phyloP scores from a whole-genome alignment of 331 rosid species.

The Acacia pycnantha region DNA sequence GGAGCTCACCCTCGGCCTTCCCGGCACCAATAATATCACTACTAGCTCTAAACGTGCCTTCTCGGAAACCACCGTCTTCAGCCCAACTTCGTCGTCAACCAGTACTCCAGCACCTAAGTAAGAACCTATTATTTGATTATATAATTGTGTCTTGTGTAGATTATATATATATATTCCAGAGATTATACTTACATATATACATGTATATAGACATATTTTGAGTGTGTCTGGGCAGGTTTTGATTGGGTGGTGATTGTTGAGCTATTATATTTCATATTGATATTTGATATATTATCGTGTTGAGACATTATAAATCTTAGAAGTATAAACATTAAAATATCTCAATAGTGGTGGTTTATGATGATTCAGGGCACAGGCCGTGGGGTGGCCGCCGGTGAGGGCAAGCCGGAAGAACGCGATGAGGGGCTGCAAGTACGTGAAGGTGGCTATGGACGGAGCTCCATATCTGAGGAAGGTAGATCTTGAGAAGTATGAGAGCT shows the following conservation, averaged over 20 bases:
- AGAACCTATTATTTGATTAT: constrained; percentile 5
- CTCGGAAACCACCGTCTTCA: constrained; percentile 18
- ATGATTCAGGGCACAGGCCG: constrained; percentile 46
- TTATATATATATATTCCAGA: not conserved
- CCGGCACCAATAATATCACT: constrained; percentile 37
- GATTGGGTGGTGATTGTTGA: too few species aligned
- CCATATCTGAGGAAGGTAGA: constrained; percentile 77
- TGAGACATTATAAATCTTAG: too few species aligned
- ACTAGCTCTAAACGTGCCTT: constrained; percentile 48
- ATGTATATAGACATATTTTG: not conserved
- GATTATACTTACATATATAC: too few species aligned
- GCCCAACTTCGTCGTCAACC: not conserved
- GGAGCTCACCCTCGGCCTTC: constrained; percentile 55
- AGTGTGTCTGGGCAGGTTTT: not conserved
- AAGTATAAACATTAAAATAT: too few species aligned
- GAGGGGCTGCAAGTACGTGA: constrained; percentile 59
- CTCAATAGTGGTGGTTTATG: not conserved
- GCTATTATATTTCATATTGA: too few species aligned
- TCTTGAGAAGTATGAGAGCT: constrained; percentile 55
- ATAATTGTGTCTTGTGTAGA: not conserved
- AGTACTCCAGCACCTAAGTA: constrained; percentile 45
- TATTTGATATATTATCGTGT: too few species aligned
- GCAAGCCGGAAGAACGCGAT: constrained; percentile 48
- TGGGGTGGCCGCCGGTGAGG: constrained; percentile 94
- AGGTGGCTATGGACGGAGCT: constrained; percentile 83